These are phyloP conservation scores for Lentinus brumalis DNA, from an alignment of 768 basidiomycete genomes.

Conservation along the genomic window DNA sequence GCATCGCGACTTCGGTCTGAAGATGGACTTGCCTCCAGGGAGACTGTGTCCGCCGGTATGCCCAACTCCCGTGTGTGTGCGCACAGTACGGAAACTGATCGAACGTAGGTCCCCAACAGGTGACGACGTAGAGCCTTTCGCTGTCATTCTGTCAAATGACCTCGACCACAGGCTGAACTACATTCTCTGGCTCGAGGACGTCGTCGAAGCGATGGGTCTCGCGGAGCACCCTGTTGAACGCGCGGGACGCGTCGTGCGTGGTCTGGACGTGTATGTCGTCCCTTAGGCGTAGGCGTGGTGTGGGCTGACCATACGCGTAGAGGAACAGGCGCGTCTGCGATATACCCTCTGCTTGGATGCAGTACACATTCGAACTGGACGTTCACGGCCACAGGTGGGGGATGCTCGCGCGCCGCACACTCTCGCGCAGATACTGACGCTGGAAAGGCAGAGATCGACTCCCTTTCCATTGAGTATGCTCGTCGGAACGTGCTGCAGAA, in stretches of 20 bases:
- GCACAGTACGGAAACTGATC: not conserved
- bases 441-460: slow-evolving; percentile 64
- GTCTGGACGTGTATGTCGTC: slow-evolving; percentile 70
- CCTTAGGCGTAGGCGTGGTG: not conserved
- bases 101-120: slow-evolving; percentile 71
- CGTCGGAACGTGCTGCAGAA: slow-evolving; percentile 60
- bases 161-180: slow-evolving; percentile 70
- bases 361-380: slow-evolving; percentile 52
- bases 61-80: not conserved
- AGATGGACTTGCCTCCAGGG: slow-evolving; percentile 62
- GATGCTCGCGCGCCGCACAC: not conserved
- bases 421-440: not conserved
- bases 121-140: slow-evolving; percentile 22
- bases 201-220: slow-evolving; percentile 42
- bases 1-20: slow-evolving; percentile 69
- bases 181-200: slow-evolving; percentile 81
- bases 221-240: slow-evolving; percentile 5
- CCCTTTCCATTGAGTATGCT: slow-evolving; percentile 58
- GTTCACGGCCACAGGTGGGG: slow-evolving; percentile 70
- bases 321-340: slow-evolving; percentile 89
- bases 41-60: slow-evolving; percentile 87
- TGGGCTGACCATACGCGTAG: slow-evolving; percentile 36
- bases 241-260: slow-evolving; percentile 37
- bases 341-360: slow-evolving; percentile 82
- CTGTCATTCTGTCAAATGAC: not conserved